Base-by-base conservation (phyloP, 1,284 basidiomycete genomes). In the Trametes versicolor region DNA sequence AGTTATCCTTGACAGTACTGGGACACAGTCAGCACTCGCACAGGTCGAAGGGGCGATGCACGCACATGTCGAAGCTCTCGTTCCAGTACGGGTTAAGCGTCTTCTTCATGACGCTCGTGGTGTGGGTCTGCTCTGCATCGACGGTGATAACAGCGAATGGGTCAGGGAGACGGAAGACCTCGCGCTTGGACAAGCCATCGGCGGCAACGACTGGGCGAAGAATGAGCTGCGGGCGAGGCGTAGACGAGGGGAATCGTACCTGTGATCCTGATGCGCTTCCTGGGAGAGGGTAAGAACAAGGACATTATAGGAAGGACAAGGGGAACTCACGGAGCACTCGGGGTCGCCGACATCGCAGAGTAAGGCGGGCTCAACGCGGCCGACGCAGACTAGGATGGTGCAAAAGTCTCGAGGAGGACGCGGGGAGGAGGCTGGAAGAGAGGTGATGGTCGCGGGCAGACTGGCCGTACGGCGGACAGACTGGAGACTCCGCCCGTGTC, bases 61-160 rank as follows among this genome's bases (percentile, higher is more conserved):
- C 89, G 73, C 65, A 95, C 95, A 97, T 89, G 77, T 97, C 95
- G 77, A 97, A 97, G 73, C 90, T 88, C 79, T 97, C 95, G 74
- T 96, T 96, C 96, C 96, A 98, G 69, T 93, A 90, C 2, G 96
- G 96, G 77, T 90, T 96, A 69, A 97, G 82, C 0, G 94, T 92
- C 79, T 87, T 90, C 79, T 90, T 95, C 78, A 93, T 87, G 63
- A 94, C 90, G 65, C 88, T 89, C 4, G 97, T 98, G 25, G 95
- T 96, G 77, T 92, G 92, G 3, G 96, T 97, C 80, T 98, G 97
- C 78, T 98, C 94, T 55, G 93, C 93, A 78, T 99, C 97, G 65
- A 99, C 95, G 17, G 95, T 97, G 70, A 99, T 90, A 51, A 98
- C 95, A 25, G 96, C 97, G 77, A 99, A 98, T 3, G 97, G 96